Conservation (phyloP, 2,329 filamentous ascomycete genomes). For the Xylaria sp. region DNA sequence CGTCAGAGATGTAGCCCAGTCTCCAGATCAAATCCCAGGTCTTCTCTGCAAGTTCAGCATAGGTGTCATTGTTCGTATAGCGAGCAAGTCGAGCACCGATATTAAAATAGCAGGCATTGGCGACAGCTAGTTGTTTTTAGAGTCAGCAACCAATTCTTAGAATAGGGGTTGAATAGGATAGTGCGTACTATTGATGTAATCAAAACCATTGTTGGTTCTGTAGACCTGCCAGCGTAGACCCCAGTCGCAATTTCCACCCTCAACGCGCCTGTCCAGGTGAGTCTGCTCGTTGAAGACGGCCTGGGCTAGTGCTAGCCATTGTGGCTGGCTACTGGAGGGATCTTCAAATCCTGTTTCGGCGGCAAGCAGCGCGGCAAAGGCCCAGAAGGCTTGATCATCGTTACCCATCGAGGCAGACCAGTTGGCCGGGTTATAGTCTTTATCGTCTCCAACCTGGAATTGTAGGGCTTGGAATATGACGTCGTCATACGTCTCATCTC, state of each 20-base stretch:
- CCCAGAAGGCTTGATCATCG: conserved; percentile 79
- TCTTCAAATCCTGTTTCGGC: conserved; percentile 73
- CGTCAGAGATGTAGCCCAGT: conserved; percentile 68
- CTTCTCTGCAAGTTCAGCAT: conserved; percentile 70
- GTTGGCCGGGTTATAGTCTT: conserved; percentile 70
- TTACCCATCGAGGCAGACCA: conserved; percentile 71
- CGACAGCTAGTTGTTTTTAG: conserved; percentile 58
- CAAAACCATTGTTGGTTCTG: conserved; percentile 77
- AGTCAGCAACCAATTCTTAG: conserved; percentile 14
- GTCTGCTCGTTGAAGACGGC: conserved; percentile 75
- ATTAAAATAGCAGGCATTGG: conserved; percentile 73
- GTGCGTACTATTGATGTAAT: conserved; percentile 74
- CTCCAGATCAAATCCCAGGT: conserved; percentile 70
- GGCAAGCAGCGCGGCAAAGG: conserved; percentile 73
- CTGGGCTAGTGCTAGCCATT: conserved; percentile 74
- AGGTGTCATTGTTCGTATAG: conserved; percentile 75
- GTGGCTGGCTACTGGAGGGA: conserved; percentile 62
- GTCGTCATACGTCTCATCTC: conserved; percentile 71
- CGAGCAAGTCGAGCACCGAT: conserved; percentile 75
- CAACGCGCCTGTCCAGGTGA: conserved; percentile 69
- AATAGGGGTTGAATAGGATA: not conserved
- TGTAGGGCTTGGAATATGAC: conserved; percentile 67
- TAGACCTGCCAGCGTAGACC: conserved; percentile 84
- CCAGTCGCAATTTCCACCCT: conserved; percentile 69
- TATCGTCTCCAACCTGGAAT: conserved; percentile 66